These are phyloP conservation scores for Aspergillus phoenicis DNA, from an alignment of 2,329 filamentous ascomycete species.

Conservation along the genomic window DNA sequence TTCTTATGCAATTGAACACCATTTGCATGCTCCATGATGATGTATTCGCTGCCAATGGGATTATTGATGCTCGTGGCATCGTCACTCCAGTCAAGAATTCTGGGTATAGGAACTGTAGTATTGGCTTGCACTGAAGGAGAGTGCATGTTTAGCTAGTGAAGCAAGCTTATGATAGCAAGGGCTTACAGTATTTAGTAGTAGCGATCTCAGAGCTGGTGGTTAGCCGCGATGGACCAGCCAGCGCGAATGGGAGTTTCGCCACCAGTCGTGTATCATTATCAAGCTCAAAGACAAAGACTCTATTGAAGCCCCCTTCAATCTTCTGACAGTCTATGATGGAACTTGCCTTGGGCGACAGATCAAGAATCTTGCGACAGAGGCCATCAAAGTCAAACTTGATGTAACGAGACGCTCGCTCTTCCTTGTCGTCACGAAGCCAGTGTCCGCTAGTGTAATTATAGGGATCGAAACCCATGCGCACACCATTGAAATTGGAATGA, in stretches of 20 bases:
- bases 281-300: conserved; percentile 47
- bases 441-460: conserved; percentile 38
- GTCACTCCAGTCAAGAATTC: conserved; percentile 48
- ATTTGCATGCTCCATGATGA: conserved; percentile 43
- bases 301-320: conserved; percentile 49
- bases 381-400: conserved; percentile 46
- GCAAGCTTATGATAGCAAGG: not conserved
- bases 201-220: conserved; percentile 50
- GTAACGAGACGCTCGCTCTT: conserved; percentile 38
- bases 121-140: conserved; percentile 36
- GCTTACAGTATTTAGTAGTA: conserved; percentile 47
- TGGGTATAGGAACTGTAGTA: conserved; percentile 47
- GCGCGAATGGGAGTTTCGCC: conserved; percentile 45
- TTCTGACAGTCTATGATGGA: conserved; percentile 43
- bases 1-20: conserved; percentile 36
- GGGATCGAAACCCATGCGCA: conserved; percentile 23
- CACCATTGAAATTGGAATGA: not conserved
- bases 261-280: conserved; percentile 43
- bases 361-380: conserved; percentile 41
- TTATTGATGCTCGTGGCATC: conserved; percentile 32
- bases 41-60: conserved; percentile 41
- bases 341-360: conserved; percentile 39
- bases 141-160: conserved; percentile 3
- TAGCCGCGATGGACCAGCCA: conserved; percentile 42
- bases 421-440: conserved; percentile 43